These are phyloP conservation scores for Meyerozyma guilliermondii DNA, from an alignment of 1,139 yeast species.

Conservation along the genomic window DNA sequence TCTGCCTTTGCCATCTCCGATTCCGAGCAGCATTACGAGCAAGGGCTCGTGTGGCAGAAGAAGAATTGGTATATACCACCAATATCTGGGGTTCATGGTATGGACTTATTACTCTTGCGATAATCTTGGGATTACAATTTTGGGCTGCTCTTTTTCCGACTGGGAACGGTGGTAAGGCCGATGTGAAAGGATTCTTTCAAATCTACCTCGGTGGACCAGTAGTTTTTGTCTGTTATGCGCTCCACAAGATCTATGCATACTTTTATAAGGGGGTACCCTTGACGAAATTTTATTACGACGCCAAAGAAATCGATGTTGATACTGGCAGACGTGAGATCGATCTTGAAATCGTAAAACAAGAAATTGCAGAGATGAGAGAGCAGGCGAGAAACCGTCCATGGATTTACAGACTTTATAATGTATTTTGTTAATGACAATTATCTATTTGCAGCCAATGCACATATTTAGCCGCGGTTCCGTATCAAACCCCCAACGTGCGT, in stretches of 20 bases:
- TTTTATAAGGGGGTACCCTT: conserved; percentile 20
- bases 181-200: conserved; percentile 26
- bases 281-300: conserved; percentile 26
- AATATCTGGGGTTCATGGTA: conserved; percentile 25
- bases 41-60: conserved; percentile 25
- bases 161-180: conserved; percentile 24
- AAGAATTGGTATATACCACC: conserved; percentile 25
- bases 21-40: conserved; percentile 24
- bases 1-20: conserved; percentile 27
- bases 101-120: conserved; percentile 21
- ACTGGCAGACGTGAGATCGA: conserved; percentile 40
- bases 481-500: no score
- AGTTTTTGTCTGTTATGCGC: conserved; percentile 22
- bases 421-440: conserved; percentile 14
- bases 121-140: conserved; percentile 29
- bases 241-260: conserved; percentile 29
- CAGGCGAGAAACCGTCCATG: conserved; percentile 18
- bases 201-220: conserved; percentile 28
- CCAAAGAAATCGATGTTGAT: conserved; percentile 36
- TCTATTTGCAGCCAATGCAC: no score
- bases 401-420: conserved; percentile 17
- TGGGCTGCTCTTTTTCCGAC: conserved; percentile 37
- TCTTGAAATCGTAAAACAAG: conserved; percentile 32
- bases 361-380: conserved; percentile 29
- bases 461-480: no score